These are phyloP conservation scores for Raphidocelis subcapitata DNA, from an alignment of 139 green algal species.

Conservation along the genomic window DNA sequence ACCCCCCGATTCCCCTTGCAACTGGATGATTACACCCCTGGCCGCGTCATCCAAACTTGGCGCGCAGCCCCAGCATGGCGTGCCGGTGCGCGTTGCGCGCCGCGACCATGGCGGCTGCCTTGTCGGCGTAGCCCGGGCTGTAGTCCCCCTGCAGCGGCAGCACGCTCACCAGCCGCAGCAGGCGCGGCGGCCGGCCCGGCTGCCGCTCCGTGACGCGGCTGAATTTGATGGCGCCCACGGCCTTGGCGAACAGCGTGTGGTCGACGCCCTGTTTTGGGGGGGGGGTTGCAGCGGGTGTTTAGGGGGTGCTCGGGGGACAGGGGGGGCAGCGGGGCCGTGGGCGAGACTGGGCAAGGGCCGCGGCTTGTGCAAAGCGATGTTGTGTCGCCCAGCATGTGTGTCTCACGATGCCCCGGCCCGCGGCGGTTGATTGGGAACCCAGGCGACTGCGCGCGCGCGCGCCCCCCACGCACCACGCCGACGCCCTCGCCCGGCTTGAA, in stretches of 20 bases:
- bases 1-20: no score
- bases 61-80: slow-evolving; percentile 3
- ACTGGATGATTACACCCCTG: no score
- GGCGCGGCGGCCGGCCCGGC: slow-evolving; percentile 9
- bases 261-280: slow-evolving; percentile 65
- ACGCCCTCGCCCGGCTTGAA: slow-evolving; percentile 85
- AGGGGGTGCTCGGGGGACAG: neutral
- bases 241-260: slow-evolving; percentile 87
- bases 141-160: slow-evolving; percentile 38
- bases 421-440: neutral
- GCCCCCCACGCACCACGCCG: slow-evolving; percentile 62
- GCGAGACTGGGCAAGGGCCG: neutral
- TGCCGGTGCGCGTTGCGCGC: slow-evolving; percentile 4
- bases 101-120: slow-evolving; percentile 15
- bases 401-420: neutral
- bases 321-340: neutral
- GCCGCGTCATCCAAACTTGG: slow-evolving; percentile 8
- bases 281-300: neutral
- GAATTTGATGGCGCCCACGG: slow-evolving; percentile 75
- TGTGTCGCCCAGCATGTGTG: neutral
- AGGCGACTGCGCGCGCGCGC: no score
- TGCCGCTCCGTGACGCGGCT: neutral
- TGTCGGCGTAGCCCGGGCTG: slow-evolving; percentile 29
- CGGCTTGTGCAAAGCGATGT: neutral
- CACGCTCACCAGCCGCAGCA: slow-evolving; percentile 41